Conservation (phyloP, 139 green algal species). For the Micractinium sp. region DNA sequence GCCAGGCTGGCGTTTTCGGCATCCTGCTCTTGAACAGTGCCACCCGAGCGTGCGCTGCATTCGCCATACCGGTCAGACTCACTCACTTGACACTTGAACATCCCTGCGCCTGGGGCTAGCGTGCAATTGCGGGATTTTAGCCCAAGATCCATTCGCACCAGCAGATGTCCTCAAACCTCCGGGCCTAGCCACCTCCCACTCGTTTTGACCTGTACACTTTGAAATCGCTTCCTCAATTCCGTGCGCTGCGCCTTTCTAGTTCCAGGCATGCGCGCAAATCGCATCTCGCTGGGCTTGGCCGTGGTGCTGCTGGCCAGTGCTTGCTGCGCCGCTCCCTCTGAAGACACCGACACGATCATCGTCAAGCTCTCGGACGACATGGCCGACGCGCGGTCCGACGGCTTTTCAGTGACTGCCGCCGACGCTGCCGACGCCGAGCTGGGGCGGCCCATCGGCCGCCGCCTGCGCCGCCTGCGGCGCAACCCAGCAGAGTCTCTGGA, state of each 20-base stretch:
- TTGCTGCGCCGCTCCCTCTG: neutral
- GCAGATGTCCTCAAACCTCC: too few relatives aligned
- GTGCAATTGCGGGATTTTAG: too few relatives aligned
- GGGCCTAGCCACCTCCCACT: too few relatives aligned
- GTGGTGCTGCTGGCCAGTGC: neutral
- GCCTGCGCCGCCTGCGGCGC: neutral
- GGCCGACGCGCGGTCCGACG: neutral
- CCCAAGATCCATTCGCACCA: too few relatives aligned
- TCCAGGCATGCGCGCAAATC: neutral
- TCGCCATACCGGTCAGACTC: too few relatives aligned
- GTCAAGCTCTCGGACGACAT: neutral
- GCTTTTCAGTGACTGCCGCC: slow-evolving; percentile 6
- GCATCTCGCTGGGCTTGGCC: neutral
- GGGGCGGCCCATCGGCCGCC: slow-evolving; percentile 12
- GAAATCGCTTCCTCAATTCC: neutral
- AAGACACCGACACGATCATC: slow-evolving; percentile 5
- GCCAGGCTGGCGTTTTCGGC: too few relatives aligned
- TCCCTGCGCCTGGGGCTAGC: too few relatives aligned
- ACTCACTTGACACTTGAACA: too few relatives aligned
- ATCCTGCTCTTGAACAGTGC: too few relatives aligned
- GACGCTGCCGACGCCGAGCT: neutral
- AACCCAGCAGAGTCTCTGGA: neutral
- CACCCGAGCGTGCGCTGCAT: too few relatives aligned
- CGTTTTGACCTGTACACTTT: too few relatives aligned
- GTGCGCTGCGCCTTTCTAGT: neutral